Conservation (phyloP, 768 basidiomycete species). For the Termitomyces sp. region DNA sequence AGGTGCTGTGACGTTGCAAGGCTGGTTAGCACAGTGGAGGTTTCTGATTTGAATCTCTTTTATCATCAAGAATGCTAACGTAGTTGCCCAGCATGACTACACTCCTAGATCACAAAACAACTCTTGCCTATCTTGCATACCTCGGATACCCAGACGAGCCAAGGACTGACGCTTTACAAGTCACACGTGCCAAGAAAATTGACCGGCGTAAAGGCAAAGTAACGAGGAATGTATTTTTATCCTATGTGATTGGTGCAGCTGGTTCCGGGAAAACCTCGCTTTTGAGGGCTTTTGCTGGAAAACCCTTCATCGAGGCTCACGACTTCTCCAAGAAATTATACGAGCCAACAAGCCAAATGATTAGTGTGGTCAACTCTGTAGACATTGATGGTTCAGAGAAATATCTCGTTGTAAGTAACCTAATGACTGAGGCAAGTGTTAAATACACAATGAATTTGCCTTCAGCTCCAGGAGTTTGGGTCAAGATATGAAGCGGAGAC, state of each 20-base stretch:
- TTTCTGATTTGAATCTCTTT: slow-evolving; percentile 23
- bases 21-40: slow-evolving; percentile 99
- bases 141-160: slow-evolving; percentile 82
- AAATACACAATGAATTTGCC: neutral
- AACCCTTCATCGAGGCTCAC: slow-evolving; percentile 66
- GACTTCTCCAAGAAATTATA: slow-evolving; percentile 80
- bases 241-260: slow-evolving; percentile 92
- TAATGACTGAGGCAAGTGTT: neutral
- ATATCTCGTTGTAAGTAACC: slow-evolving; percentile 81
- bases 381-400: slow-evolving; percentile 94
- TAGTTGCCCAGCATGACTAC: slow-evolving; percentile 79
- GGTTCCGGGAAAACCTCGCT: slow-evolving; percentile 94
- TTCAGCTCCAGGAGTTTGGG: slow-evolving; percentile 93
- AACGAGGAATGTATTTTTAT: slow-evolving; percentile 86
- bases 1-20: slow-evolving; percentile 91
- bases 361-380: slow-evolving; percentile 91
- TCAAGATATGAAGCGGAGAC: slow-evolving; percentile 92
- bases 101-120: slow-evolving; percentile 86
- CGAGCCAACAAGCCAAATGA: slow-evolving; percentile 85
- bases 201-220: slow-evolving; percentile 87
- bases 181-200: slow-evolving; percentile 78
- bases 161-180: slow-evolving; percentile 77
- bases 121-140: slow-evolving; percentile 92
- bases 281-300: slow-evolving; percentile 79
- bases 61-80: neutral